Evolutionary conservation across 306 rosid species (phyloP).

Genomic region (Mimosa bimucronata): DNA sequence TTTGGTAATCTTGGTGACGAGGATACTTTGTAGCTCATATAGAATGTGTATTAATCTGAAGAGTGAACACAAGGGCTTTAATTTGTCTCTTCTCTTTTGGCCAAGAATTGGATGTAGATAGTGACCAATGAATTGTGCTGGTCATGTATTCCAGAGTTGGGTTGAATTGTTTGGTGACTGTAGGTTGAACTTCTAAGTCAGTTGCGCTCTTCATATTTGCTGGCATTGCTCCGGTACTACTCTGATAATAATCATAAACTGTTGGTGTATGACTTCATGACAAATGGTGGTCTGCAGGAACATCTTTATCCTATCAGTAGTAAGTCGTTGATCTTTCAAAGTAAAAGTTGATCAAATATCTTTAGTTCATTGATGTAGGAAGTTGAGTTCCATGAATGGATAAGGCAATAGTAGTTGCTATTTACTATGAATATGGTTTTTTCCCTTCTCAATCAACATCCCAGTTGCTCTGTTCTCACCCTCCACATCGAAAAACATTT

Average conservation of each 20-base stretch:
- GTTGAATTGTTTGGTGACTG: constrained; percentile 33
- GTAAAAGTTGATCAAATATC: not conserved
- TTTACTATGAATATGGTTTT: not conserved
- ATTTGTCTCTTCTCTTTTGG: too few species aligned
- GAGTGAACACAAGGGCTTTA: too few species aligned
- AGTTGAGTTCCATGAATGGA: constrained; percentile 25
- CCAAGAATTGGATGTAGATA: too few species aligned
- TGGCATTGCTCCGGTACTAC: constrained; percentile 89
- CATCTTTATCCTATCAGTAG: too few species aligned
- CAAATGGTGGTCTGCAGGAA: too few species aligned
- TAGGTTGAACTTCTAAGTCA: constrained; percentile 93
- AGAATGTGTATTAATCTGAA: constrained; percentile 10
- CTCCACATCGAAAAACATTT: not conserved
- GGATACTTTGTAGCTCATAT: not conserved
- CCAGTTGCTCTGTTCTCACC: not conserved
- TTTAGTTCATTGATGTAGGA: constrained; percentile 20
- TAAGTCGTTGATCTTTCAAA: constrained; percentile 40
- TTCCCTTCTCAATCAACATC: constrained; percentile 7
- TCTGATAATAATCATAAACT: constrained; percentile 78
- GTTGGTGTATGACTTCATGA: constrained; percentile 92
- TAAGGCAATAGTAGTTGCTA: not conserved
- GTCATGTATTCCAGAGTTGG: too few species aligned
- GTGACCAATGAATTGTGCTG: too few species aligned
- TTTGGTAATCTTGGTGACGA: not conserved
- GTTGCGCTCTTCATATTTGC: constrained; percentile 87